Evolutionary conservation across 2,329 filamentous ascomycete species (phyloP), one percentile per base, ranked within the genome.

Genomic region (Coniochaeta hoffmannii): DNA sequence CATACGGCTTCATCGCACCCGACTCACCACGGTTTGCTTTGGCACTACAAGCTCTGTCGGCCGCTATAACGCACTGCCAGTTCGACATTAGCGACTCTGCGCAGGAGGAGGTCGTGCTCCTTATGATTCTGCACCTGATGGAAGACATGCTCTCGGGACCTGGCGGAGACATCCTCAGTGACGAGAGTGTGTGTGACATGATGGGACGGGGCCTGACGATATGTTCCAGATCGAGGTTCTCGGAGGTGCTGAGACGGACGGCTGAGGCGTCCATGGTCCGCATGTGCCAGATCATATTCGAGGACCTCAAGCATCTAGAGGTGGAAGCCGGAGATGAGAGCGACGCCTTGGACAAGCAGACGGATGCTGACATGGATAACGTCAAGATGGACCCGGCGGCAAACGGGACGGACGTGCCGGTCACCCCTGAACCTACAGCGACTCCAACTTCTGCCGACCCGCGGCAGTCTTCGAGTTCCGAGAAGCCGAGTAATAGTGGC

Each of bases 211-310:
- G 93, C 1, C 73, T 99, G 61, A 96, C 91, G 66, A 97, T 99
- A 77, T 99, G 94, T 76, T 99, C 93, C 60, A 92, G 97, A 67
- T 84, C 89, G 55, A 85, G 93, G 55, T 85, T 97, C 58, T 97
- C 92, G 10, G 92, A 97, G 64, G 85, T 97, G 4, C 76, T 99
- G 55, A 85, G 93, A 60, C 82, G 92, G 60, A 96, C 92, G 19
- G 94, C 94, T 1, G 94, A 99, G 71, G 94, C 96, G 66, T 88
- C 91, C 55, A 97, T 99, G 92, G 90, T 97, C 49, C 90, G 90
- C 62, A 99, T 99, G 94, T 97, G 94, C 68, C 94, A 99, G 72
- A 91, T 96, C 61, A 96, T 99, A 64, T 99, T 99, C 68, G 89
- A 92, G 70, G 86, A 95, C 58, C 75, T 99, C 53, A 96, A 96